Evolutionary conservation across 768 basidiomycete genomes (phyloP).

Genomic region (Serendipita vermifera): DNA sequence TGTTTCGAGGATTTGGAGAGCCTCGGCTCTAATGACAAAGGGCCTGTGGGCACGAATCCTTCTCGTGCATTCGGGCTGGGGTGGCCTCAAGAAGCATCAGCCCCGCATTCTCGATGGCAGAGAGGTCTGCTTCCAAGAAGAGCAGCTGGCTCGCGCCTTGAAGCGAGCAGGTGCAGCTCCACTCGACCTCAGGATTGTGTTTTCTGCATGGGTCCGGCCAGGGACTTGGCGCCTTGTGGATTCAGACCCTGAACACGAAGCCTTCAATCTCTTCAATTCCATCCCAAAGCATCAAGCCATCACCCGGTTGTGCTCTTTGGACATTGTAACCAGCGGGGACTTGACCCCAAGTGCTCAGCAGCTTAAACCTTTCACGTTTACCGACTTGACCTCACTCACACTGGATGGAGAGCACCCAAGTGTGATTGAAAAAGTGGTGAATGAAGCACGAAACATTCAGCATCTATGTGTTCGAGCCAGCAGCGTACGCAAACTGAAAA

Average conservation of each 20-base stretch:
- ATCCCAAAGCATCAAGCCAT: background rate
- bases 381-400: background rate
- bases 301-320: background rate
- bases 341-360: background rate
- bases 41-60: background rate
- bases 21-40: background rate
- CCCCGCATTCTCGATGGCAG: background rate
- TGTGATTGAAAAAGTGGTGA: background rate
- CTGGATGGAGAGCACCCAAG: background rate
- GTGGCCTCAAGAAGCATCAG: background rate
- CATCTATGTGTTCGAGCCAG: background rate
- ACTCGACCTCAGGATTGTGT: background rate
- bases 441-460: background rate
- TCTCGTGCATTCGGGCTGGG: background rate
- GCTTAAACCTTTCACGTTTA: background rate
- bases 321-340: background rate
- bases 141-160: background rate
- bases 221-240: background rate
- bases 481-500: background rate
- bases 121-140: background rate
- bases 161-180: background rate
- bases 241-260: no score
- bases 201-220: background rate
- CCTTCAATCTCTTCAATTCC: background rate
- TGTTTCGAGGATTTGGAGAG: background rate